A percentile compares a stretch with the other conserved stretches of the same genome.
These are phyloP conservation scores for Amphichorda felina DNA, from an alignment of 2,329 filamentous ascomycete genomes.

Conservation along the genomic window DNA sequence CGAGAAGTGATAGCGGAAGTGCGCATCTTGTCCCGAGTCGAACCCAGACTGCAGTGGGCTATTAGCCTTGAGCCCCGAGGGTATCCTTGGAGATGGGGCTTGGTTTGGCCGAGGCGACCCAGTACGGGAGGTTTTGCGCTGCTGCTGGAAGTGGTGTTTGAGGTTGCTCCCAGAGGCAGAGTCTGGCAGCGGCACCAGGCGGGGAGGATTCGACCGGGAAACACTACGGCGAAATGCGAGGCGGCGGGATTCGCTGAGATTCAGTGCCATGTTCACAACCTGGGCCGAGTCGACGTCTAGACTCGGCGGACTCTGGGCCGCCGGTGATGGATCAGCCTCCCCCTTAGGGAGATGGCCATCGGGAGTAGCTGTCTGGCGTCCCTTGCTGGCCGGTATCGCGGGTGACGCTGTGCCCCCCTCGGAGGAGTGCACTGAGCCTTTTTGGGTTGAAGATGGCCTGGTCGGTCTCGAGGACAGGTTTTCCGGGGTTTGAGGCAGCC, in stretches of 20 bases:
- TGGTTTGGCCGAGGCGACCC: constrained; percentile 45
- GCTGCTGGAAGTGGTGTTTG: constrained; percentile 59
- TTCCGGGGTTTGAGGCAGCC: constrained; percentile 2
- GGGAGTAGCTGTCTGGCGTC: no score
- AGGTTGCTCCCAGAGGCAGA: constrained; percentile 45
- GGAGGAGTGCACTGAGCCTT: no score
- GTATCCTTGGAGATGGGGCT: constrained; percentile 24
- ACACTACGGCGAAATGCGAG: constrained; percentile 47
- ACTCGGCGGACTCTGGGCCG: no score
- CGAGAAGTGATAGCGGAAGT: constrained; percentile 58
- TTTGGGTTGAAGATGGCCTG: no score
- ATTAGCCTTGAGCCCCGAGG: constrained; percentile 21
- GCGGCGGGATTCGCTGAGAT: constrained; percentile 69
- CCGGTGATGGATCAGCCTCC: no score
- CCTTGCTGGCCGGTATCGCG: no score
- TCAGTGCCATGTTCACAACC: constrained; percentile 87
- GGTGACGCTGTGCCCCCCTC: no score
- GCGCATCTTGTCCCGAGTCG: constrained; percentile 27
- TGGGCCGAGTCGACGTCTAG: constrained; percentile 70
- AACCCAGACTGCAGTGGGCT: constrained; percentile 36
- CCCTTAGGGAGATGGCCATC: no score
- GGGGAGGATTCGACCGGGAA: constrained; percentile 37
- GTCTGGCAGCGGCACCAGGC: constrained; percentile 39
- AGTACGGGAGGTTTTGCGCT: constrained; percentile 49
- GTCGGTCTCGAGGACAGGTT: no score